Base-by-base conservation (phyloP, 2,329 filamentous ascomycete genomes). In the Botryotinia narcissicola region DNA sequence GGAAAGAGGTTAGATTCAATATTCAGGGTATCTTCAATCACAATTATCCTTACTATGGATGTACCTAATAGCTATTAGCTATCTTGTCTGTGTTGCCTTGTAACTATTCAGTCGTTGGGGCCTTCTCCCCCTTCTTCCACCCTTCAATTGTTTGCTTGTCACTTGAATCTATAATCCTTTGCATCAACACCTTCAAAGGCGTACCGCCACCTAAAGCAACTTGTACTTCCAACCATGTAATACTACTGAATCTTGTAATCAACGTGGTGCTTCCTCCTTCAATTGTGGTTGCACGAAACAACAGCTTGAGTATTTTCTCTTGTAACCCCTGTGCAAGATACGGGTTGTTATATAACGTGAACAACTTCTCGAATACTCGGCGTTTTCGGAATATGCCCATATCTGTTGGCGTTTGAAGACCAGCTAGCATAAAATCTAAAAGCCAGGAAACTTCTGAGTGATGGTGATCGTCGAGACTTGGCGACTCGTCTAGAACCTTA, bases 221-320 rank as follows among this genome's bases (percentile, higher is more conserved):
- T 78, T 89, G 88, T 74, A 88, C 87, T 74, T 91, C 87, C 14
- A 95, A 85, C 94, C 94, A 97, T 76, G 88, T 91, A 71, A 95
- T 81, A 32, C 92, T 84, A 25, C 92, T 93, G 61, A 91, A 90
- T 73, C 94, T 86, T 1, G 94, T 97, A 54, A 94, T 87, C 63
- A 97, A 84, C n/a, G 92, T 95, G 7, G 91, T 93, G 81, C 92
- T 93, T 1, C 93, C 94, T 1, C 88, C 90, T 44, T 90, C 87
- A 46, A 95, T 88, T 63, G 86, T 87, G 0, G 89, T 90, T 4
- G 91, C 90, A 59, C 91, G 87, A 78, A 91, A 91, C 25, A 97
- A 77, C 35, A 96, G 86, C 80, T 83, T 82, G 42, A 89, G 80
- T 22, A 89, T 82, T 76, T 90, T 89, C 71, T 88, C 89, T 74